Evolutionary conservation across 2,329 filamentous ascomycete genomes (phyloP).

Genomic region (Beauveria rudraprayagi): DNA sequence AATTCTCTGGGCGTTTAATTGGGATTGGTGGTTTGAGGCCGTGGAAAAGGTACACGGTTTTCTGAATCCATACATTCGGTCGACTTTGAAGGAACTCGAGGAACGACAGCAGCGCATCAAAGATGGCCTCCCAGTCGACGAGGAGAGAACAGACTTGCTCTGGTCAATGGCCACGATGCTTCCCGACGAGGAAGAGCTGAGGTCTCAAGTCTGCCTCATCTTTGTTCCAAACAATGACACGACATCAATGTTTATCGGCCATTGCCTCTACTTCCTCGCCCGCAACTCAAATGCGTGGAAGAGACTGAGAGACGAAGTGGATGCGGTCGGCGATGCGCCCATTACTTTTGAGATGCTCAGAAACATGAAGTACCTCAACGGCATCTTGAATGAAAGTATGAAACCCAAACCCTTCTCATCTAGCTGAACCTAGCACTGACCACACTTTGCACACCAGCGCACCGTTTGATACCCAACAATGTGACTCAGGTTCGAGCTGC

Average conservation of each 20-base stretch:
- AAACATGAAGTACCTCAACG: slow-evolving; percentile 15
- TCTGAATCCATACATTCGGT: slow-evolving; percentile 14
- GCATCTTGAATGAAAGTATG: slow-evolving; percentile 17
- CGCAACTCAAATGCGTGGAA: slow-evolving; percentile 13
- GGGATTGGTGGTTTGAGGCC: slow-evolving; percentile 16
- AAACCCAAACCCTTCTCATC: neutral
- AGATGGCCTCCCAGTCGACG: slow-evolving; percentile 12
- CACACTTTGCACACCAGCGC: neutral
- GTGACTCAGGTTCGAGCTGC: neutral
- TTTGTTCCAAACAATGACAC: slow-evolving; percentile 16
- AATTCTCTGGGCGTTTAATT: slow-evolving; percentile 16
- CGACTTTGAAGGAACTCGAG: slow-evolving; percentile 13
- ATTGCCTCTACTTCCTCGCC: slow-evolving; percentile 14
- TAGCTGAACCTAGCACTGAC: neutral
- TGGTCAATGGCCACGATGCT: slow-evolving; percentile 15
- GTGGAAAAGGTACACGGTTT: slow-evolving; percentile 14
- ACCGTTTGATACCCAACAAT: neutral
- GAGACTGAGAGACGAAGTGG: slow-evolving; percentile 13
- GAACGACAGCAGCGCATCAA: slow-evolving; percentile 13
- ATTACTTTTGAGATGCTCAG: slow-evolving; percentile 19
- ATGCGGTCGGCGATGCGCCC: neutral
- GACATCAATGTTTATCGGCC: slow-evolving; percentile 14
- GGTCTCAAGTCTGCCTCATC: slow-evolving; percentile 15
- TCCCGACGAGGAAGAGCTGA: neutral
- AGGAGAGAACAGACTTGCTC: slow-evolving; percentile 13